Conservation (phyloP, 108 stramenopile species). For the Fistulifera pelliculosa region DNA sequence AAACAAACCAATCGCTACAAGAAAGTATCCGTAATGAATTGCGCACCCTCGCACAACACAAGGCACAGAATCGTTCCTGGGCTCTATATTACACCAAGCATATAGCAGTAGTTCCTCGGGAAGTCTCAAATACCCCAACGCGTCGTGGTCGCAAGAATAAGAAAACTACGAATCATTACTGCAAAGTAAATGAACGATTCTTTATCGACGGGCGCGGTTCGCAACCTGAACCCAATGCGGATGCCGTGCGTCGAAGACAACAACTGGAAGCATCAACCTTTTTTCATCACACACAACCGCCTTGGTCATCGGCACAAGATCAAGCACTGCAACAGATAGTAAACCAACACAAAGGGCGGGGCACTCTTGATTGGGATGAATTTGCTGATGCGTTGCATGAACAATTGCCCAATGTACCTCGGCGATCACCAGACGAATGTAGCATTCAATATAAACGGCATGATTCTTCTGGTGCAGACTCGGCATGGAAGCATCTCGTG, state of each 20-base stretch:
- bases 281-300: constrained; percentile 6
- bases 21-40: background rate
- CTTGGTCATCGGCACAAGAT: constrained; percentile 15
- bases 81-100: background rate
- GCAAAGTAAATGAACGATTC: constrained; percentile 8
- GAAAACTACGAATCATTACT: too few relatives aligned
- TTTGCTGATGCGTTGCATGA: background rate
- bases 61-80: constrained; percentile 1
- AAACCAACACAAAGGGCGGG: background rate
- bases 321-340: background rate
- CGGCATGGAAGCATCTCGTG: constrained; percentile 39
- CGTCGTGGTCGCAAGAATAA: too few relatives aligned
- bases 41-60: constrained; percentile 3
- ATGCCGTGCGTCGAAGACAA: constrained; percentile 4
- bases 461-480: background rate
- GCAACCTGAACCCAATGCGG: constrained; percentile 15
- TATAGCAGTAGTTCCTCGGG: constrained; percentile 8
- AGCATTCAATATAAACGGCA: constrained; percentile 7
- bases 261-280: constrained; percentile 3
- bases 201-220: constrained; percentile 29
- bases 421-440: constrained; percentile 5
- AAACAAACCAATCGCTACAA: constrained; percentile 2
- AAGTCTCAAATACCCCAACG: too few relatives aligned
- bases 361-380: constrained; percentile 1
- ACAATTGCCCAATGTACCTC: background rate